Base-by-base conservation (phyloP, 768 basidiomycete species). In the Calocybe cyanea region DNA sequence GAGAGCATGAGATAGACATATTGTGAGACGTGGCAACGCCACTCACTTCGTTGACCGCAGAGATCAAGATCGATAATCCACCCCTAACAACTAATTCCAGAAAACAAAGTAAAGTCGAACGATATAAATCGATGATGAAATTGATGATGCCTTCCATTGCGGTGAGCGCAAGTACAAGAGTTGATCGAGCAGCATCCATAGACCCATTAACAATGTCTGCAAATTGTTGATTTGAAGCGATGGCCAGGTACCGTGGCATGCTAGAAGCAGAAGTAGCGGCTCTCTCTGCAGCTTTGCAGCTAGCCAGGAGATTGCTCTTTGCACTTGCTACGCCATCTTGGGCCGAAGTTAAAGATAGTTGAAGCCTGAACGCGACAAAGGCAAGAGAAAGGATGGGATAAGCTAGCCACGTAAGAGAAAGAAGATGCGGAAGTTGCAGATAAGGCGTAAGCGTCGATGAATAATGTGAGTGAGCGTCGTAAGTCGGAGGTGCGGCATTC, bases 41-140 rank as follows among this genome's bases (percentile, higher is more conserved):
- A 59, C 81, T 50, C 53, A 93, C 94, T 70, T 87, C 87, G 52
- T 91, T 71, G 0, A 92, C 89, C 5, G 91, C 92, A 38, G 70
- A 74, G 40, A 96, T 90, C 37, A 96, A 68, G 44, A 97, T 68
- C 19, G 80, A 75, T 41, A 99, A 71, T 5, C 78, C 85, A 14
- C 92, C 92, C 21, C 83, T 76, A 8, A 99, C 81, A 18, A 89
- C 82, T 35, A 98, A 75, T 64, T 98, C 92, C 52, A 96, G 69
- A 55, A 96, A 92, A 63, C 95, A 99, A 42, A 99, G 75, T 58
- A 95, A 84, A 2, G 94, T 88, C 2, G 92, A 94, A 32, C 93
- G 85, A 61, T 96, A 98, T 37, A 85, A 80, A 65, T 92, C 87
- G 53, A 98, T 78, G 52, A 96, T 78, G 64, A 98, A 97, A 57